phyloP scores from a whole-genome alignment of 2,329 filamentous ascomycete genomes.

The Fusarium caatingaense region DNA sequence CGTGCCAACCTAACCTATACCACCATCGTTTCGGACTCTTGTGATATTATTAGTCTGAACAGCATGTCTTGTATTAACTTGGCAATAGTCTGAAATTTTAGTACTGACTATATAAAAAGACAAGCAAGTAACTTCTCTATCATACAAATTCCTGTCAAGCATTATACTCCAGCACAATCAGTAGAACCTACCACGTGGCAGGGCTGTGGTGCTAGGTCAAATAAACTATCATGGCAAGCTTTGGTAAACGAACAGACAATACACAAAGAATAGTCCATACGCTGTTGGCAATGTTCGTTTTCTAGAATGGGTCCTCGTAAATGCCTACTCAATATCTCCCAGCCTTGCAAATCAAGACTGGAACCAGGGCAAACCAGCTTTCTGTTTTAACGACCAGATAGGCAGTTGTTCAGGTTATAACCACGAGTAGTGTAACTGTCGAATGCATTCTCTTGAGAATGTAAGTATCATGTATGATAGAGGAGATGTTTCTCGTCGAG shows the following conservation, averaged over 20 bases:
- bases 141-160: neutral
- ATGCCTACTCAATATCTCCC: neutral
- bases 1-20: neutral
- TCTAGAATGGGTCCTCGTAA: neutral
- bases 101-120: fast-evolving
- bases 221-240: neutral
- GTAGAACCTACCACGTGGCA: fast-evolving
- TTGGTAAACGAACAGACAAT: neutral
- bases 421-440: neutral
- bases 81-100: neutral
- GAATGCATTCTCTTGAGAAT: neutral
- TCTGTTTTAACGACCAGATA: neutral
- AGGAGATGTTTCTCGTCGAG: neutral
- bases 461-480: neutral
- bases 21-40: neutral
- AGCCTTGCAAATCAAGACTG: neutral
- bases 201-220: neutral
- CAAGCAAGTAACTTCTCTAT: neutral
- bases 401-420: neutral
- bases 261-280: neutral
- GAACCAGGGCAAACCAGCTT: neutral
- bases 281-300: too few species aligned
- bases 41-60: neutral
- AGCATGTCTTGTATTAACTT: neutral
- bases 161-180: neutral